These are phyloP conservation scores for Cinchona pubescens DNA, from an alignment of 257 asterid species.

Conservation along the genomic window DNA sequence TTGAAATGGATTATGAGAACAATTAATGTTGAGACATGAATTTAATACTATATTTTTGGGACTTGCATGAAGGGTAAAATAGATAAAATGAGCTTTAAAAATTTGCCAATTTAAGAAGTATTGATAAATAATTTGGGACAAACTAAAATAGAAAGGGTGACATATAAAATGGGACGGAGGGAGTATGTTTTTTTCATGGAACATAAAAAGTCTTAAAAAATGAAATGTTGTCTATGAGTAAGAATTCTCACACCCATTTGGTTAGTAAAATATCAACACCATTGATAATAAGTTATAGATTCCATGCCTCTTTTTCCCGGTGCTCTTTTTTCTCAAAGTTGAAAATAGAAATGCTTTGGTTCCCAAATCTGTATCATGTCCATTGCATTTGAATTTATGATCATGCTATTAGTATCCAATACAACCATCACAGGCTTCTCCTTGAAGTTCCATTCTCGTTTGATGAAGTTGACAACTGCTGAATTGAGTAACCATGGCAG, in stretches of 20 bases:
- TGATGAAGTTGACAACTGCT: slow-evolving; percentile 39
- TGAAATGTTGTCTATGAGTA: background rate
- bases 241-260: slow-evolving; percentile 46
- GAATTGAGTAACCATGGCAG: slow-evolving; percentile 58
- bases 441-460: slow-evolving; percentile 47
- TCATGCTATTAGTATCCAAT: slow-evolving; percentile 39
- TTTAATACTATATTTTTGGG: no score
- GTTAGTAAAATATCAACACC: slow-evolving; percentile 45
- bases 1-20: no score
- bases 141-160: no score
- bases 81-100: no score
- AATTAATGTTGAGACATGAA: no score
- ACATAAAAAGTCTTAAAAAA: background rate
- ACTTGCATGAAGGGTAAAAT: no score
- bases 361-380: slow-evolving; percentile 82
- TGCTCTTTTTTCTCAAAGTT: slow-evolving; percentile 45
- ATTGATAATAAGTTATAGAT: slow-evolving; percentile 37
- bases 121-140: no score
- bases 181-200: background rate
- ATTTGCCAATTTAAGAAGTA: no score
- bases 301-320: slow-evolving; percentile 48
- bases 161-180: no score
- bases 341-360: slow-evolving; percentile 71
- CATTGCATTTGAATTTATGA: slow-evolving; percentile 54
- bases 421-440: slow-evolving; percentile 53